Base-by-base conservation (phyloP, 75 land plant species). In the Chamaecyparis obtusa region DNA sequence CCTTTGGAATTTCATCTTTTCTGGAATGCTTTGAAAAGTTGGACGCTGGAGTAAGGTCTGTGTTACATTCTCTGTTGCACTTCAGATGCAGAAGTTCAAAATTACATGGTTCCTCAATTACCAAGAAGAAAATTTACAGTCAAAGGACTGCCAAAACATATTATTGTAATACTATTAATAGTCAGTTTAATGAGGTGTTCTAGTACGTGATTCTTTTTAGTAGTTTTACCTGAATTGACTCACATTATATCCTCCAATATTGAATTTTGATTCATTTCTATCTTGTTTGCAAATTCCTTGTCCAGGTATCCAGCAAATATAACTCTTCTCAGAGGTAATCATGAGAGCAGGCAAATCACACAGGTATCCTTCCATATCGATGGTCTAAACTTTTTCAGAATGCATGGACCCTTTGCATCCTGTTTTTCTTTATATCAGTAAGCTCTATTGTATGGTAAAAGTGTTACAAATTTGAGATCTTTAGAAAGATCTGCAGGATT, bases 291-390 rank as follows among this genome's bases (percentile, higher is more conserved):
- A 35, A 30, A 35, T 86, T 41, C 35, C 32, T 84, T 41, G 27
- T 39, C 57, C 87, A 98, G 99, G 88, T 98, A 97, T 85, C 99
- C 99, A 49, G 99, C 97, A 77, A 93, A 95, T 88, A 97, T 98
- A 88, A 98, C 99, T 69, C 95, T 98, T 56, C 89, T 98, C 88
- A 95, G 99, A 87, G 99, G 99, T 48, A 98, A 98, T 86, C 99
- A 98, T 88, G 99, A 98, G 92, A 98, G 99, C 89, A 94, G 99
- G 87, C 99, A 98, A 86, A 91, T 98, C 78, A 97, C 99, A 15
- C 97, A 98, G 95, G 99, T 98, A 78, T 54, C 44, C 36, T 81
- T 81, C 39, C 83, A 81, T 81, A 81, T 81, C 3, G 32, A 81
- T 46, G 5, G 54, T 51, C 49, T 81, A 81, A 74, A 81, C 32